Evolutionary conservation across 2,329 filamentous ascomycete genomes (phyloP).

Genomic region (Aspergillus sojae): DNA sequence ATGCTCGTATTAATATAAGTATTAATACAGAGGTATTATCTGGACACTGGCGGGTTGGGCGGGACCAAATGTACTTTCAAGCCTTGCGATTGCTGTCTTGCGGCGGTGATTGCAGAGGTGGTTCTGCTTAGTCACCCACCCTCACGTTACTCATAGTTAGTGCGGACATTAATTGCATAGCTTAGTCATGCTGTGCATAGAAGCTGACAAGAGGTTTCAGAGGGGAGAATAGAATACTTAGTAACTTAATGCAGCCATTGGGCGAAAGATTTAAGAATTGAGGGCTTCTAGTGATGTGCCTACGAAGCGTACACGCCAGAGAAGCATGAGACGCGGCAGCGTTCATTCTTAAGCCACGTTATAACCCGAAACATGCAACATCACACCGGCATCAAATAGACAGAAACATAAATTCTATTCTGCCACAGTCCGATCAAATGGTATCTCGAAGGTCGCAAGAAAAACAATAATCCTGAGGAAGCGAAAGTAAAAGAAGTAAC

Average conservation of each 20-base stretch:
- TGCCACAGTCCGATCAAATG: slow-evolving; percentile 4
- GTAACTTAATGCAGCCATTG: not conserved
- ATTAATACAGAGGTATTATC: not conserved
- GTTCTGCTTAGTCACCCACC: not conserved
- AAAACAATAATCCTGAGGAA: not conserved
- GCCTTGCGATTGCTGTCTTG: slow-evolving; percentile 1
- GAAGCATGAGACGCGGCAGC: not conserved
- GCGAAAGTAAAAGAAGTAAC: not conserved
- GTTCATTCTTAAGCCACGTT: not conserved
- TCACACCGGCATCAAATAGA: not conserved
- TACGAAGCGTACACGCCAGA: not conserved
- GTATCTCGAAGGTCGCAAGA: slow-evolving; percentile 18
- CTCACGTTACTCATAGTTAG: not conserved
- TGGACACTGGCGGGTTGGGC: not conserved
- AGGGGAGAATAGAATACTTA: no score
- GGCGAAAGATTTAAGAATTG: not conserved
- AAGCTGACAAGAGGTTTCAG: no score
- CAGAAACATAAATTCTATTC: not conserved
- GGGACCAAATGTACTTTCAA: slow-evolving; percentile 1
- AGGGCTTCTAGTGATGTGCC: not conserved
- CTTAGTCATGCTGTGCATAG: not conserved
- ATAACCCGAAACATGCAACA: not conserved
- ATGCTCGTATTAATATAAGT: not conserved
- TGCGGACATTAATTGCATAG: not conserved
- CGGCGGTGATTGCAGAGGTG: not conserved